Conservation (phyloP, 371 early-diverging fungal species). For the Dinochytrium kinnereticum region DNA sequence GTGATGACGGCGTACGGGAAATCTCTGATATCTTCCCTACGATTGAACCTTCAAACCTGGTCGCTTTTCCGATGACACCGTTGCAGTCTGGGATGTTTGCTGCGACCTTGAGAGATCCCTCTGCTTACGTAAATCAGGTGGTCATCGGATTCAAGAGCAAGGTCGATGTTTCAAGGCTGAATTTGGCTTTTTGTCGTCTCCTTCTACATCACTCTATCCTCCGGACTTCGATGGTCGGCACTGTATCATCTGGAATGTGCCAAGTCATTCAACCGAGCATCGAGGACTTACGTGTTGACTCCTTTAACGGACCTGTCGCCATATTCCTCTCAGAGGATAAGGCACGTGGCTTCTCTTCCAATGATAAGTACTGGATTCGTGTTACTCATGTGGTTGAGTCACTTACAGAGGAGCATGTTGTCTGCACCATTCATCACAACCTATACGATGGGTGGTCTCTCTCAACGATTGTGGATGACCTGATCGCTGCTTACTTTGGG, state of each 20-base stretch:
- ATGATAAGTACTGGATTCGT: background rate
- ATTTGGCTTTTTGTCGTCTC: constrained; percentile 14
- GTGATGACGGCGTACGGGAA: background rate
- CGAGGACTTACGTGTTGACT: background rate
- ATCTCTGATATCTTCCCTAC: background rate
- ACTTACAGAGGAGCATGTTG: constrained; percentile 8
- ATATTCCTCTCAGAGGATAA: background rate
- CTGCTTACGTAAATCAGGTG: constrained; percentile 28
- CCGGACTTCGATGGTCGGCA: background rate
- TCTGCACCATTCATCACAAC: constrained; percentile 46
- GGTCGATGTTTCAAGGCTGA: background rate
- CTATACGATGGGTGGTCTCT: constrained; percentile 45
- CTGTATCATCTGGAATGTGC: background rate
- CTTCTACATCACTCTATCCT: background rate
- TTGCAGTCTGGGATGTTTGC: constrained; percentile 34
- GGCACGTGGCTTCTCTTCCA: background rate
- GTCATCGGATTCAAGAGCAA: constrained; percentile 11
- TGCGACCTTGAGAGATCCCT: constrained; percentile 23
- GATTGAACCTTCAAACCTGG: background rate
- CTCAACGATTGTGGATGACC: constrained; percentile 12
- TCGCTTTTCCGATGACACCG: constrained; percentile 17
- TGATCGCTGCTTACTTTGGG: background rate
- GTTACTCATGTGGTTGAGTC: background rate
- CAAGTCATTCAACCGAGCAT: background rate
- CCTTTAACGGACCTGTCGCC: background rate